Evolutionary conservation across 495 filamentous ascomycete species (phyloP).

Genomic region (Cenococcum geophilum): DNA sequence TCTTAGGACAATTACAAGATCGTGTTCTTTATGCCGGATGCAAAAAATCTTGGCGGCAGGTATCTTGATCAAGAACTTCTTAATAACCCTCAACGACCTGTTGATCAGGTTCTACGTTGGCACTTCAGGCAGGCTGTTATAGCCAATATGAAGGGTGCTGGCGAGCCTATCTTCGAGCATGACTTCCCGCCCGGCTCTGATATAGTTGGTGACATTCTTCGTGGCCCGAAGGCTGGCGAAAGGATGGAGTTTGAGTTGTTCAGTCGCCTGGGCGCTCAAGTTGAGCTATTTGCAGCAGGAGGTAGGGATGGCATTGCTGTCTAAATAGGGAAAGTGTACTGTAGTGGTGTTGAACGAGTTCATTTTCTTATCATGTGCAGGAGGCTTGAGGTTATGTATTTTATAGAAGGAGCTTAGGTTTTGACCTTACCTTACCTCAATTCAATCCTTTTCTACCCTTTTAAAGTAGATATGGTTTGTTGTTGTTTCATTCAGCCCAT

Average conservation of each 20-base stretch:
- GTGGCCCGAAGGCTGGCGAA: slow-evolving; percentile 34
- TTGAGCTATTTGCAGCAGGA: neutral
- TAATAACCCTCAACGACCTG: slow-evolving; percentile 34
- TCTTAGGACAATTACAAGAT: slow-evolving; percentile 39
- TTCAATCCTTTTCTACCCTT: too few species aligned
- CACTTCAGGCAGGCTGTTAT: slow-evolving; percentile 43
- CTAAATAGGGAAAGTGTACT: neutral
- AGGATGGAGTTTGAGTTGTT: slow-evolving; percentile 41
- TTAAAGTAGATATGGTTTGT: too few species aligned
- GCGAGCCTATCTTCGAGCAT: slow-evolving; percentile 41
- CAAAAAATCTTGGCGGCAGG: slow-evolving; percentile 33
- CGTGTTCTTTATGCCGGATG: slow-evolving; percentile 32
- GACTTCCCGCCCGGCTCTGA: slow-evolving; percentile 42
- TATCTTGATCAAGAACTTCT: slow-evolving; percentile 37
- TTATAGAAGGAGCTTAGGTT: too few species aligned
- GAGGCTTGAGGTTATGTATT: too few species aligned
- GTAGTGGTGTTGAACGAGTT: too few species aligned
- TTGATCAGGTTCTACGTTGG: slow-evolving; percentile 41
- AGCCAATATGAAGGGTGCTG: slow-evolving; percentile 38
- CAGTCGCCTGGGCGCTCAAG: slow-evolving; percentile 28
- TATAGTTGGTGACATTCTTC: slow-evolving; percentile 38
- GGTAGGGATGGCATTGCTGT: neutral
- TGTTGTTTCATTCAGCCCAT: too few species aligned
- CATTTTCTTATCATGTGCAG: too few species aligned
- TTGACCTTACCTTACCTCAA: too few species aligned